Percentiles rank a stretch among this genome's conserved stretches.
Evolutionary conservation across 2,329 filamentous ascomycete genomes (phyloP).

Genomic region (Emericellopsis atlantica): DNA sequence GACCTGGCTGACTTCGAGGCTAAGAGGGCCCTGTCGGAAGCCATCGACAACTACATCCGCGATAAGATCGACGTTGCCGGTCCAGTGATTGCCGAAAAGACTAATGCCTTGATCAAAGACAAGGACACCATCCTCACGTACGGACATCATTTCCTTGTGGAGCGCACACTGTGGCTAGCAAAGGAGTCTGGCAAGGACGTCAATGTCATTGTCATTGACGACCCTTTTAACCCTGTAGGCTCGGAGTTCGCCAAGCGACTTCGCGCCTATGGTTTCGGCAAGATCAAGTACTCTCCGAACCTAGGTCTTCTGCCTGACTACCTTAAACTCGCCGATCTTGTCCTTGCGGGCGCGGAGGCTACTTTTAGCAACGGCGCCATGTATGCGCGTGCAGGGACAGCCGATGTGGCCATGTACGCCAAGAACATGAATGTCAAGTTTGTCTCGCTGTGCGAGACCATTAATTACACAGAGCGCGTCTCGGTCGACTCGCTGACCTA

Average conservation of each 20-base stretch:
- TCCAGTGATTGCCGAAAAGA: constrained; percentile 69
- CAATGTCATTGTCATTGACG: constrained; percentile 74
- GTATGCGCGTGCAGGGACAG: constrained; percentile 79
- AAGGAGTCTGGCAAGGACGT: constrained; percentile 60
- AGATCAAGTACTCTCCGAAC: constrained; percentile 66
- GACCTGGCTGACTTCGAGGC: constrained; percentile 71
- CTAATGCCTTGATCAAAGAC: constrained; percentile 61
- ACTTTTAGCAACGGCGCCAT: constrained; percentile 93
- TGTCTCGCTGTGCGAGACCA: constrained; percentile 81
- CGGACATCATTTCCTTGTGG: constrained; percentile 74
- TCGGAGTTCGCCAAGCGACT: constrained; percentile 56
- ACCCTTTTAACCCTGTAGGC: constrained; percentile 40
- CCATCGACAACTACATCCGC: constrained; percentile 81
- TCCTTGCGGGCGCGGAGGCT: constrained; percentile 82
- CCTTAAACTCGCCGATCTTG: constrained; percentile 53
- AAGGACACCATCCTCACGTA: constrained; percentile 73
- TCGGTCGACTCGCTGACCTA: constrained; percentile 85
- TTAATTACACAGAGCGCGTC: constrained; percentile 83
- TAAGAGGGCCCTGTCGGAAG: constrained; percentile 63
- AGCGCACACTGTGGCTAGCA: constrained; percentile 67
- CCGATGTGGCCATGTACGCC: constrained; percentile 74
- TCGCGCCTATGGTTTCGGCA: constrained; percentile 49
- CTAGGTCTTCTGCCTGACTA: constrained; percentile 65
- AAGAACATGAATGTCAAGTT: constrained; percentile 66
- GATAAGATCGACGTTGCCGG: constrained; percentile 84